Percentiles rank a stretch among this genome's conserved stretches.
Evolutionary conservation across 371 early-diverging fungal species (phyloP).

Genomic region (Phascolomyces articulosus): DNA sequence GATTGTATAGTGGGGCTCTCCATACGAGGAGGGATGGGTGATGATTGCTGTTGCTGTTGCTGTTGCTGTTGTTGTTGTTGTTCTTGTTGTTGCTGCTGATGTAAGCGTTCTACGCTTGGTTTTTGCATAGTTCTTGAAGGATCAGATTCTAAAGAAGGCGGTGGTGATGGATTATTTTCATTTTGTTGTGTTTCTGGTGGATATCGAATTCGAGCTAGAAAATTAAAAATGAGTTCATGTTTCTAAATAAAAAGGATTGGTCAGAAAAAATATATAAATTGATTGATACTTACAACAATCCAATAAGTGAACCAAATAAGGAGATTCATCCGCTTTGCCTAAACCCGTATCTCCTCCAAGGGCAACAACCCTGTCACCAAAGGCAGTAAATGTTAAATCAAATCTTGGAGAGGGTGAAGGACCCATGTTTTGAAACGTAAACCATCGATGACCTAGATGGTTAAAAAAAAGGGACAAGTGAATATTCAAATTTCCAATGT

Average conservation of each 20-base stretch:
- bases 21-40: neutral
- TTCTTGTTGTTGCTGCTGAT: neutral
- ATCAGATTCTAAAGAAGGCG: conserved; percentile 11
- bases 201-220: conserved; percentile 66
- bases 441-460: conserved; percentile 74
- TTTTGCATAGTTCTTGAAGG: neutral
- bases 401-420: conserved; percentile 70
- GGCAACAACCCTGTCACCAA: conserved; percentile 62
- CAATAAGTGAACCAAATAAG: conserved; percentile 51
- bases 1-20: neutral
- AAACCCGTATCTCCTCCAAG: conserved; percentile 62
- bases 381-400: conserved; percentile 63
- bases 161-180: conserved; percentile 8
- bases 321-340: conserved; percentile 54
- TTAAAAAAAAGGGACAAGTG: too few relatives aligned
- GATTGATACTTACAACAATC: conserved; percentile 58
- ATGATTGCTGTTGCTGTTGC: neutral
- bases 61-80: neutral
- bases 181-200: conserved; percentile 33
- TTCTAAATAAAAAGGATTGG: neutral
- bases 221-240: neutral
- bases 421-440: conserved; percentile 73
- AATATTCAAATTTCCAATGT: too few relatives aligned
- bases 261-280: neutral
- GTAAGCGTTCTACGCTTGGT: neutral